Evolutionary conservation across 352 stramenopile genomes (phyloP).

Genomic region (Phytophthora sp.): DNA sequence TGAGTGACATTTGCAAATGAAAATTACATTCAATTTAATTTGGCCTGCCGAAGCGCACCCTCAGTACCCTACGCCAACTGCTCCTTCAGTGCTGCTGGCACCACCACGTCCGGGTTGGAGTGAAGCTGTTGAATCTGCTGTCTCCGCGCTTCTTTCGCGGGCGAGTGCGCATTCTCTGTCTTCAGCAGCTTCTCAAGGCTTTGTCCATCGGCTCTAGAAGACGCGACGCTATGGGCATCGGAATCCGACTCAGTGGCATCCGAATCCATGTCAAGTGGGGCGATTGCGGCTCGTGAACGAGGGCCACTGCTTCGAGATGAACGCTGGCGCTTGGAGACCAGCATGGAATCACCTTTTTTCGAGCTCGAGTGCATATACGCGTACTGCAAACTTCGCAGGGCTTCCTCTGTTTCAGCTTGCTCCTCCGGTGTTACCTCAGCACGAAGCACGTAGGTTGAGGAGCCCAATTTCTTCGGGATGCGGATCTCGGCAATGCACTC

Average conservation of each 20-base stretch:
- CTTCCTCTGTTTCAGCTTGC: conserved; percentile 44
- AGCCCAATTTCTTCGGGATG: conserved; percentile 79
- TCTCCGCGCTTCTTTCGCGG: conserved; percentile 27
- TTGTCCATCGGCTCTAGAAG: background rate
- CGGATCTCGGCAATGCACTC: conserved; percentile 67
- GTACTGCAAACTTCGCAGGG: conserved; percentile 46
- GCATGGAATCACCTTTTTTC: background rate
- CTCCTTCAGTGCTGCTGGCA: conserved; percentile 29
- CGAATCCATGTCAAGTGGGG: conserved; percentile 23
- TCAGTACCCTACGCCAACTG: conserved; percentile 26
- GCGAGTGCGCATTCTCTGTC: conserved; percentile 20
- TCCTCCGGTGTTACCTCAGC: conserved; percentile 41
- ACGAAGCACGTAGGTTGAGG: conserved; percentile 62
- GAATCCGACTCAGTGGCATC: conserved; percentile 27
- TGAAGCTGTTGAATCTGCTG: conserved; percentile 21
- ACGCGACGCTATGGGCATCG: conserved; percentile 12
- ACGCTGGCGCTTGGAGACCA: conserved; percentile 29
- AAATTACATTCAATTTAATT: conserved; percentile 15
- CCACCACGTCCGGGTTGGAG: conserved; percentile 17
- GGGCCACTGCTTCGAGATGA: conserved; percentile 23
- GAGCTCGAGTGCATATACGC: conserved; percentile 39
- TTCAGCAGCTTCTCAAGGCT: conserved; percentile 32
- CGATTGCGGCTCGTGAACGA: background rate
- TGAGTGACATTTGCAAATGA: too few species aligned
- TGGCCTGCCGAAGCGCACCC: conserved; percentile 6